A percentile compares a stretch with the other conserved stretches of the same genome.
Evolutionary conservation across 164 flowering plant genomes (phyloP).

Genomic region (Chimonanthus salicifolius): DNA sequence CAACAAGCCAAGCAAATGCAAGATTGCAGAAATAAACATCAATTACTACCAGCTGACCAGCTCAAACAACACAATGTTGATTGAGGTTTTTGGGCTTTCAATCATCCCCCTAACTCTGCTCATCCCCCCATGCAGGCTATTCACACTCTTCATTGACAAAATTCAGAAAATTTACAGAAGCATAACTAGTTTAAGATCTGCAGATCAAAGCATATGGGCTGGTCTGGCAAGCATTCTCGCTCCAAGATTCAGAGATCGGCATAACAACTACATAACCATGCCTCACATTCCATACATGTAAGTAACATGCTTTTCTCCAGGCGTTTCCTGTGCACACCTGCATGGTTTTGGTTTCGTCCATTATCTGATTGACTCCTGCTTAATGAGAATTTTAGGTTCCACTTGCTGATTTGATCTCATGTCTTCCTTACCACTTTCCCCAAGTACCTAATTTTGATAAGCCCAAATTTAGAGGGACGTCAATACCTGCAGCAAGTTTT

Average conservation of each 20-base stretch:
- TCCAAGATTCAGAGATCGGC: neutral
- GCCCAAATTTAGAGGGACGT: neutral
- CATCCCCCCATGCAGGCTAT: neutral
- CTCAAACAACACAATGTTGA: constrained; percentile 1
- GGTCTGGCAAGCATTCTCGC: neutral
- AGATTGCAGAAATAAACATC: neutral
- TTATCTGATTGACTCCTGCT: neutral
- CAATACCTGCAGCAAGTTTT: neutral
- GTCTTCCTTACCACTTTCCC: neutral
- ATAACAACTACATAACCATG: neutral
- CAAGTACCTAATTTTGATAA: neutral
- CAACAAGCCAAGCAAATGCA: neutral
- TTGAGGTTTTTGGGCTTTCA: neutral
- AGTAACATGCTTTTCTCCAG: neutral
- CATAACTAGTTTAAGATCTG: constrained; percentile 1
- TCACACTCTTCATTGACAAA: neutral
- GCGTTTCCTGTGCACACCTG: neutral
- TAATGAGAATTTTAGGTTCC: neutral
- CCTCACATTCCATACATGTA: neutral
- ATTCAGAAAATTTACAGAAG: neutral
- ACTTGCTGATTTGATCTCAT: neutral
- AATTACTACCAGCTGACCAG: neutral
- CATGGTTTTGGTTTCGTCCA: neutral
- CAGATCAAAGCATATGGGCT: constrained; percentile 1
- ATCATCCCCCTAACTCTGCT: constrained; percentile 2